Evolutionary conservation across 768 basidiomycete genomes (phyloP).

Genomic region (Pleurotus tuoliensis): DNA sequence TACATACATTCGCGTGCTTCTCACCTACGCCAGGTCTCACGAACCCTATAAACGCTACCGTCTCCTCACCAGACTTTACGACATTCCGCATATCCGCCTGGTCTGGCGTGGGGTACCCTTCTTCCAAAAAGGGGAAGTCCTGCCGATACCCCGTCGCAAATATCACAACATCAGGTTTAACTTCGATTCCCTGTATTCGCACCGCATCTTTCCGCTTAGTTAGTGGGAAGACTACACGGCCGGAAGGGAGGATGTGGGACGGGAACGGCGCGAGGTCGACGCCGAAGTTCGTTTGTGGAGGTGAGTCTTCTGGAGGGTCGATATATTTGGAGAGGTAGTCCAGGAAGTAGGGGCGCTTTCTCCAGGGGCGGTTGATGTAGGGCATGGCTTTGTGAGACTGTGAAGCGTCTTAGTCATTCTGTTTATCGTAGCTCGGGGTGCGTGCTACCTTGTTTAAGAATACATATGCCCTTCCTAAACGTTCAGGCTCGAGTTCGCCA

Average conservation of each 20-base stretch:
- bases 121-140: slow-evolving; percentile 37
- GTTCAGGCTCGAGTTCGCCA: slow-evolving; percentile 48
- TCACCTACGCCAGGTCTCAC: slow-evolving; percentile 56
- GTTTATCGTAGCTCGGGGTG: no score
- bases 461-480: slow-evolving; percentile 58
- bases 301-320: slow-evolving; percentile 49
- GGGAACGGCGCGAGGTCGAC: slow-evolving; percentile 60
- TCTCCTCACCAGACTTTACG: slow-evolving; percentile 37
- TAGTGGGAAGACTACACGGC: slow-evolving; percentile 42
- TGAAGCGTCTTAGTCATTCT: no score
- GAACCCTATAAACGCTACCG: slow-evolving; percentile 52
- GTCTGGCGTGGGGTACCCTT: slow-evolving; percentile 34
- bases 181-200: slow-evolving; percentile 32
- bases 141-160: slow-evolving; percentile 48
- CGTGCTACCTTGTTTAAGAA: slow-evolving; percentile 52
- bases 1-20: neutral
- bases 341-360: slow-evolving; percentile 36
- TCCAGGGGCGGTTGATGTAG: slow-evolving; percentile 56
- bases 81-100: slow-evolving; percentile 44
- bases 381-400: slow-evolving; percentile 56
- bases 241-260: slow-evolving; percentile 33
- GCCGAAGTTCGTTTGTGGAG: slow-evolving; percentile 37
- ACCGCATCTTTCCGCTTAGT: slow-evolving; percentile 38
- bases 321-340: slow-evolving; percentile 51
- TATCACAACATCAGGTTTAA: slow-evolving; percentile 45